These are phyloP conservation scores for Marasmius sp. DNA, from an alignment of 1,284 basidiomycete species.

Conservation along the genomic window DNA sequence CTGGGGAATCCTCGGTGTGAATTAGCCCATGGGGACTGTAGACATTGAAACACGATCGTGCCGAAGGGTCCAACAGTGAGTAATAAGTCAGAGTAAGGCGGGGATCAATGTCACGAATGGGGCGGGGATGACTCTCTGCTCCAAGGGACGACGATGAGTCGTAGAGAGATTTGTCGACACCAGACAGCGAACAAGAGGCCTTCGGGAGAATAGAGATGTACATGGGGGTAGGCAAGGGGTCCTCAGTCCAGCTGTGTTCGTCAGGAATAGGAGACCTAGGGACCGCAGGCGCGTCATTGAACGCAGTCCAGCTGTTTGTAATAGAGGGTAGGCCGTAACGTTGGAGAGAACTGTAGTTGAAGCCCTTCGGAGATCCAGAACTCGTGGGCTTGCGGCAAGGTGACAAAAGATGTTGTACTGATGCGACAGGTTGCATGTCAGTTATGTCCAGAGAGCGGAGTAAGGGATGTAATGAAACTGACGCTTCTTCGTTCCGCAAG, in stretches of 20 bases:
- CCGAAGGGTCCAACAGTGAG: constrained; percentile 32
- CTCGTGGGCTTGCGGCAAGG: constrained; percentile 31
- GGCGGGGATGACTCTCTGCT: constrained; percentile 45
- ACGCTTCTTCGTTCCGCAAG: constrained; percentile 64
- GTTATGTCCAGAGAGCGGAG: neutral
- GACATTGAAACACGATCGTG: constrained; percentile 51
- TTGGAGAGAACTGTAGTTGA: constrained; percentile 27
- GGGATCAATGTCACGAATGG: constrained; percentile 57
- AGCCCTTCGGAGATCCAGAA: constrained; percentile 15
- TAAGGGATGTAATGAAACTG: constrained; percentile 21
- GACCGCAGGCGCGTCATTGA: constrained; percentile 38
- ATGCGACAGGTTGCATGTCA: neutral
- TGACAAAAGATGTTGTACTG: constrained; percentile 45
- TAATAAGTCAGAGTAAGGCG: constrained; percentile 58
- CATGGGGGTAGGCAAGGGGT: constrained; percentile 40
- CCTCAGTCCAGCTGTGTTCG: constrained; percentile 22
- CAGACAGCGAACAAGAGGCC: constrained; percentile 8
- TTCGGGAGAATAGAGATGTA: constrained; percentile 59
- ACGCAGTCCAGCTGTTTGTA: constrained; percentile 5
- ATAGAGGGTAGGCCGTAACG: constrained; percentile 4
- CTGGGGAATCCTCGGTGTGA: constrained; percentile 38
- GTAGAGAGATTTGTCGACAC: neutral
- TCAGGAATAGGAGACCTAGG: constrained; percentile 38
- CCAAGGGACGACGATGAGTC: neutral
- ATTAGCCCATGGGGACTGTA: constrained; percentile 28